Percentiles rank a stretch among this genome's conserved stretches.
These are phyloP conservation scores for Cutaneotrichosporon cyanovorans DNA, from an alignment of 1,284 basidiomycete species.

Conservation along the genomic window DNA sequence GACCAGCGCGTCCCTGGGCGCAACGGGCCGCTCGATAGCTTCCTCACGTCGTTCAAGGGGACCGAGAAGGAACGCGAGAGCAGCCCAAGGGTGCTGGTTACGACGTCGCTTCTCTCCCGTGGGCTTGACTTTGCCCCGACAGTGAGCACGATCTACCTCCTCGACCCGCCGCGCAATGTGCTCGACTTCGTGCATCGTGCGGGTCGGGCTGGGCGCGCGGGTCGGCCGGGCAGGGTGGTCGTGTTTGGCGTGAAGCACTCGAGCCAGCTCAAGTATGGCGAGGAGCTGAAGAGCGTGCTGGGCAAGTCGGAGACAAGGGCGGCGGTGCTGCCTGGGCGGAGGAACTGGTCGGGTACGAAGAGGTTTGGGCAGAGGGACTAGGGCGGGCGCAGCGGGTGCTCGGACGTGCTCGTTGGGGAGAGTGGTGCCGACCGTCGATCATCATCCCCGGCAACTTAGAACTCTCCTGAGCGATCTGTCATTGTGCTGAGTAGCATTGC, in stretches of 20 bases:
- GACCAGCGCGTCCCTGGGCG: conserved; percentile 46
- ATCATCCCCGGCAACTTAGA: no score
- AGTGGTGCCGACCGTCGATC: not conserved
- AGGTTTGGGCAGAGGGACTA: not conserved
- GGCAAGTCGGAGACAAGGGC: conserved; percentile 9
- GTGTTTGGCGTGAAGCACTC: conserved; percentile 42
- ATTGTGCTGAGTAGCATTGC: no score
- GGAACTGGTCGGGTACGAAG: conserved; percentile 12
- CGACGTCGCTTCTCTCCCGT: conserved; percentile 82
- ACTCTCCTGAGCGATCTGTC: not conserved
- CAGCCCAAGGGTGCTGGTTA: conserved; percentile 60
- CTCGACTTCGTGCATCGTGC: conserved; percentile 85
- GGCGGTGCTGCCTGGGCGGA: conserved; percentile 13
- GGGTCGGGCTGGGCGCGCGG: conserved; percentile 59
- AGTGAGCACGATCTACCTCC: conserved; percentile 70
- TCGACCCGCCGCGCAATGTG: conserved; percentile 76
- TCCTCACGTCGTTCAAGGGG: conserved; percentile 41
- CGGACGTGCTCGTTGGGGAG: no score
- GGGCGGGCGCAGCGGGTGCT: not conserved
- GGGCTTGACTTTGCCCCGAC: conserved; percentile 75
- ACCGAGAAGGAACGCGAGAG: not conserved
- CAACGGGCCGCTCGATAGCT: conserved; percentile 62
- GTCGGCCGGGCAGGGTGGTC: conserved; percentile 55
- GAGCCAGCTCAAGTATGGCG: conserved; percentile 16
- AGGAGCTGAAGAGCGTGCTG: conserved; percentile 22